A percentile compares a stretch with the other conserved stretches of the same genome.
phyloP scores from a whole-genome alignment of 768 basidiomycete genomes.

The Leccinum subtestaceum region DNA sequence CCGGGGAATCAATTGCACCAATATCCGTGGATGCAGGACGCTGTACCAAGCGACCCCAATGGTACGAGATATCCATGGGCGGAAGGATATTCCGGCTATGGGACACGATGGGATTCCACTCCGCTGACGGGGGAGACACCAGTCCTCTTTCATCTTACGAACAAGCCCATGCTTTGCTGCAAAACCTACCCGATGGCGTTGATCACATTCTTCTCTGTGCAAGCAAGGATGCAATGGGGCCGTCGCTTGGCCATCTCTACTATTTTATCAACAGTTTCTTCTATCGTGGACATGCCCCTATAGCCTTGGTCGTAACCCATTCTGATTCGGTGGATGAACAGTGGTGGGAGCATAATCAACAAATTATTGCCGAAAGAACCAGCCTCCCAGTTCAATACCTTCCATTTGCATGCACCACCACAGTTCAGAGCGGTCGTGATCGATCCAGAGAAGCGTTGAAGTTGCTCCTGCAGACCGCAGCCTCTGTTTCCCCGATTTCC shows the following conservation, averaged over 20 bases:
- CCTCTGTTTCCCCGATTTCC: neutral
- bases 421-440: neutral
- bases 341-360: slow-evolving; percentile 35
- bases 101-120: slow-evolving; percentile 27
- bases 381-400: neutral
- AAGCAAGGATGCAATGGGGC: slow-evolving; percentile 28
- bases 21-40: slow-evolving; percentile 25
- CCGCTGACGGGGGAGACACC: neutral
- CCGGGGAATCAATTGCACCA: slow-evolving; percentile 17
- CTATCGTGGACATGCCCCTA: slow-evolving; percentile 32
- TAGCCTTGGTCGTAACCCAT: slow-evolving; percentile 35
- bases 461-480: neutral
- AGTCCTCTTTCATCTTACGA: slow-evolving; percentile 11
- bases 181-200: slow-evolving; percentile 28
- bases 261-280: slow-evolving; percentile 33
- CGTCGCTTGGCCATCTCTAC: slow-evolving; percentile 30
- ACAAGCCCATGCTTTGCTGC: slow-evolving; percentile 26
- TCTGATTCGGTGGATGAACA: slow-evolving; percentile 24
- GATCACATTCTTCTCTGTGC: slow-evolving; percentile 36
- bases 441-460: neutral
- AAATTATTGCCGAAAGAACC: slow-evolving; percentile 5
- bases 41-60: slow-evolving; percentile 28
- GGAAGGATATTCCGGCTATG: slow-evolving; percentile 16
- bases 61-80: neutral
- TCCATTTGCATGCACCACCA: neutral